Base-by-base conservation (phyloP, 2,329 filamentous ascomycete species). In the Aspergillus phoenicis region DNA sequence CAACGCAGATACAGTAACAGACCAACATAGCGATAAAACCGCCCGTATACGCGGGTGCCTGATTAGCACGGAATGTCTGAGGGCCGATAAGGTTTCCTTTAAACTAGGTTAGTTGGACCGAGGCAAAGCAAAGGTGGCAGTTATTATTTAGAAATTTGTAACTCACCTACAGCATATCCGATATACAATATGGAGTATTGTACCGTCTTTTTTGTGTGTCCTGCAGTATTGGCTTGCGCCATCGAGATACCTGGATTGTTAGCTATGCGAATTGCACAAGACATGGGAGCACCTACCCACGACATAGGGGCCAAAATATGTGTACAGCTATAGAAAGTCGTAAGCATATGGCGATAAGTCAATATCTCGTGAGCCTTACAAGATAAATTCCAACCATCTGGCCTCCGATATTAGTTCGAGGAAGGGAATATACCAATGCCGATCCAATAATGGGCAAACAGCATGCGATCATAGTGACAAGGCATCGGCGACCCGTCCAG, bases 331-430 rank as follows among this genome's bases (percentile, higher is more conserved):
- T 52, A 52, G 2, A 33, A 26, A 24, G 11, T 8, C 7, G 36
- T 49, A 39, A 52, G 33, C 47, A 20, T 10, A 17, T 2, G 30
- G 11, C 4, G 17, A 41, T 8, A 33, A 10, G n/a, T 26, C 30
- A 26, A 26, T 3, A 30, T 7, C n/a, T 4, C 10, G 22, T 28
- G 22, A 4, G 11, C 51, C 60, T 36, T 57, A 71, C 72, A 45
- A 78, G 66, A 54, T 78, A 79, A 10, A 80, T 64, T 2, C 78
- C 77, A 22, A 76, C 68, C 71, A 79, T 75, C 48, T 79, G 77
- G 0, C 71, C 74, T 1, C 68, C 71, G n/a, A 76, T 63, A 41
- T 78, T 75, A 6, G 62, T 74, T 17, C 71, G 64, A 2, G 69
- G 68, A 7, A 76, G 61, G 2, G 68, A 62, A 45, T 73, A 75